phyloP scores from a whole-genome alignment of 2,329 filamentous ascomycete species.

The Epichloe typhina region DNA sequence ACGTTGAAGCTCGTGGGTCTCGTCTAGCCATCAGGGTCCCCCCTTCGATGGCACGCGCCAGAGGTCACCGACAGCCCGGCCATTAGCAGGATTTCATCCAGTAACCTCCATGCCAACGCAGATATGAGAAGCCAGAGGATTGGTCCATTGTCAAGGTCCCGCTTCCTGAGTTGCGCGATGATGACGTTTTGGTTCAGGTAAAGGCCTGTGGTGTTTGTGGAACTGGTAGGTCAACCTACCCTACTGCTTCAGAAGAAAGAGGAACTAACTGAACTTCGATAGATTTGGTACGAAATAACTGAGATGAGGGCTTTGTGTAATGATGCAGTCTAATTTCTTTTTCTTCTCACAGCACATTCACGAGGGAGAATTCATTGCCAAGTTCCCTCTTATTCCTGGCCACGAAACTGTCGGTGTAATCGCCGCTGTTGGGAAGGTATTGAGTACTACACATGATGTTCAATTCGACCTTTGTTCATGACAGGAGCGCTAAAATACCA shows the following conservation, averaged over 20 bases:
- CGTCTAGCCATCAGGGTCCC: constrained; percentile 12
- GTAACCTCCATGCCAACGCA: constrained; percentile 8
- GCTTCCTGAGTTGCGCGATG: constrained; percentile 44
- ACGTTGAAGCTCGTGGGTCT: neutral
- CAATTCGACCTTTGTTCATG: too few species aligned
- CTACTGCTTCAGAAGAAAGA: neutral
- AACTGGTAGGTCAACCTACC: constrained; percentile 27
- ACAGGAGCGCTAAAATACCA: neutral
- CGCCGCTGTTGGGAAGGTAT: constrained; percentile 37
- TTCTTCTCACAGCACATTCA: constrained; percentile 37
- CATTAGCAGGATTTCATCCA: neutral
- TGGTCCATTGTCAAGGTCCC: constrained; percentile 49
- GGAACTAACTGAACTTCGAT: constrained; percentile 9
- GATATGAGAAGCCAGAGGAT: constrained; percentile 49
- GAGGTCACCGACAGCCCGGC: neutral
- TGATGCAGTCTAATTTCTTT: neutral
- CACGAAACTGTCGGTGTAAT: constrained; percentile 57
- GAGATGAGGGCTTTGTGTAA: neutral
- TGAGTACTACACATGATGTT: neutral
- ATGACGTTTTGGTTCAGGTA: constrained; percentile 52
- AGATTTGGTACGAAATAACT: constrained; percentile 22
- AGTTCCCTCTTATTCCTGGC: constrained; percentile 54
- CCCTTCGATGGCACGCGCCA: neutral
- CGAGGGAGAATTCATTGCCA: constrained; percentile 51
- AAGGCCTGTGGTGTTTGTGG: constrained; percentile 54